Base-by-base conservation (phyloP, 257 asterid genomes). In the Cruciata laevipes region DNA sequence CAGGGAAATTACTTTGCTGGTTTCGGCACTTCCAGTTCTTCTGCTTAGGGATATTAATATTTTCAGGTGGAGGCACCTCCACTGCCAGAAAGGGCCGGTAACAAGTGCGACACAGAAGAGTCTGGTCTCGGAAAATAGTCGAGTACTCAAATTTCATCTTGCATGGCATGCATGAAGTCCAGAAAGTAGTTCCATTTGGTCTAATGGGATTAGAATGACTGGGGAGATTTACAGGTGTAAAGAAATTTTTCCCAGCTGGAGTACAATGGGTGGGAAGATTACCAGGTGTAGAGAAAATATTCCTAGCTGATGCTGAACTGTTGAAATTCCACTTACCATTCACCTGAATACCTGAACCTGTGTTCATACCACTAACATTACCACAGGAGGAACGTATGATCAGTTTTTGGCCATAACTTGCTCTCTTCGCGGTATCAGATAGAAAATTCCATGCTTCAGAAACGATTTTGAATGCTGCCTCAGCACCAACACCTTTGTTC, bases 401-500 rank as follows among this genome's bases (percentile, higher is more conserved):
- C 67, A 71, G 52, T 76, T 65, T 79, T 66, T 65, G 18, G 61
- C 86, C 77, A 63, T 90, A 82, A 21, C 63, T 75, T 21, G 52
- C 60, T 77, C 83, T 82, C 71, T 79, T 75, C 7, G 68, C 80
- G 73, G 74, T 76, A 66, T 87, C 80, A 55, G 89, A 86, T 5
- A 90, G 73, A 6, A 86, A 67, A 51, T 82, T 71, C 89, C 90
- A 79, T 0, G 91, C 91, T 75, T 86, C 73, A 11, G 89, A 77
- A 16, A 90, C 30, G 35, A 87, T 78, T 67, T 77, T 74, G 72
- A 87, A 86, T 5, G 97, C 97, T 12, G 87, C 95, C 66, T 77
- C 87, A 4, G 95, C 97, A 71, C 94, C 88, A 24, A 68, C 81
- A 10, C 83, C 74, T 73, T 76, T 80, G 82, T 84, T 90, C 73